Conservation (phyloP, 352 stramenopile genomes). For the Phytophthora capsici region DNA sequence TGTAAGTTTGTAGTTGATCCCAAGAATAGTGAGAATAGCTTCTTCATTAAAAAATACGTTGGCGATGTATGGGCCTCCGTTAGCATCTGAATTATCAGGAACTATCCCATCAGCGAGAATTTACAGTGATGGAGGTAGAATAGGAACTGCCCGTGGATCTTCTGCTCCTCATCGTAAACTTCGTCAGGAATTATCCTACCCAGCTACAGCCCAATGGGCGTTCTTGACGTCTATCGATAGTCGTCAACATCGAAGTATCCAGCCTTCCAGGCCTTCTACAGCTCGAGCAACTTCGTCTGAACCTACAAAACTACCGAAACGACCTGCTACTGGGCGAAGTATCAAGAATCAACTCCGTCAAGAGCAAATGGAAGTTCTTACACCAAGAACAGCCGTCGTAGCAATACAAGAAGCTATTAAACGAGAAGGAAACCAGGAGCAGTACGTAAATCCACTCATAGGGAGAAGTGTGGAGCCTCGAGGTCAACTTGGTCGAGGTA, state of each 20-base stretch:
- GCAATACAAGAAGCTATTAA: conserved; percentile 52
- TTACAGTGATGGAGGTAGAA: not conserved
- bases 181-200: conserved; percentile 26
- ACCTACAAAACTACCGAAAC: conserved; percentile 16
- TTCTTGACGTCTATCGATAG: conserved; percentile 23
- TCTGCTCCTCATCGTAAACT: conserved; percentile 23
- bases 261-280: conserved; percentile 28
- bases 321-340: conserved; percentile 35
- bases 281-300: conserved; percentile 12
- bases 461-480: conserved; percentile 58
- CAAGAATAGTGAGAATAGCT: conserved; percentile 30
- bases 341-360: conserved; percentile 14
- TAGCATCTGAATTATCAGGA: conserved; percentile 22
- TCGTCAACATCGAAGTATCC: conserved; percentile 7
- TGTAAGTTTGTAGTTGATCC: not conserved
- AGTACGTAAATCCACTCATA: conserved; percentile 53
- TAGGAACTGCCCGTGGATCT: conserved; percentile 8
- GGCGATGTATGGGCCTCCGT: conserved; percentile 20
- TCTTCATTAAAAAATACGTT: not conserved
- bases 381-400: conserved; percentile 17
- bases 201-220: conserved; percentile 29
- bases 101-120: conserved; percentile 12
- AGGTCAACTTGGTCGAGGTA: conserved; percentile 19
- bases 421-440: conserved; percentile 47
- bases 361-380: conserved; percentile 21